A percentile compares a stretch with the other conserved stretches of the same genome.
Evolutionary conservation across 106 monocot genomes (phyloP).

Genomic region (Chionographis japonica): DNA sequence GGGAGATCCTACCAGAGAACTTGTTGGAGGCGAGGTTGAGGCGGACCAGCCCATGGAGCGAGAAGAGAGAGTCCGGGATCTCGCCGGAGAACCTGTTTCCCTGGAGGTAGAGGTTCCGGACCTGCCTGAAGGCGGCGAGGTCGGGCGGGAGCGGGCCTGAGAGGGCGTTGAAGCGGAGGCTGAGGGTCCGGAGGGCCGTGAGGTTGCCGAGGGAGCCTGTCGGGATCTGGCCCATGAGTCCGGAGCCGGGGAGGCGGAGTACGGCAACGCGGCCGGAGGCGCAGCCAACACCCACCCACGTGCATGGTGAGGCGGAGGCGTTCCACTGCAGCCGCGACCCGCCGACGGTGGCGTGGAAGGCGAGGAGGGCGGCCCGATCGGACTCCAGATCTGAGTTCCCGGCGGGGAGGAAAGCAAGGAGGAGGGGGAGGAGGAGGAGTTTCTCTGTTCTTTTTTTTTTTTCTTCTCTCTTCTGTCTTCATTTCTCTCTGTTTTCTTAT

Average conservation of each 20-base stretch:
- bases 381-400: constrained; percentile 29
- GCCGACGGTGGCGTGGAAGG: constrained; percentile 46
- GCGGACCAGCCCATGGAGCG: constrained; percentile 42
- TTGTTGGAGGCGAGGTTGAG: constrained; percentile 55
- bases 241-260: constrained; percentile 66
- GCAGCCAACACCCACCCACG: constrained; percentile 56
- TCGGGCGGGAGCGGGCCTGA: constrained; percentile 61
- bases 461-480: too few relatives aligned
- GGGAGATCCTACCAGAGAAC: constrained; percentile 57
- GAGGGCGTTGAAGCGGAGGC: constrained; percentile 74
- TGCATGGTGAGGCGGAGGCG: constrained; percentile 48
- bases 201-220: constrained; percentile 47
- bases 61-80: constrained; percentile 30
- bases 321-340: constrained; percentile 30
- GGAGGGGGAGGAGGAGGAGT: not conserved
- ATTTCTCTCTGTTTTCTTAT: too few relatives aligned
- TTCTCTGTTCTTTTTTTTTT: too few relatives aligned
- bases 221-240: constrained; percentile 70
- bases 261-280: constrained; percentile 35
- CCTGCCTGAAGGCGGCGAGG: constrained; percentile 24
- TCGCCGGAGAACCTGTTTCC: constrained; percentile 56
- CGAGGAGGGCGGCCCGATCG: constrained; percentile 48
- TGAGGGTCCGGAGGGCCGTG: constrained; percentile 54
- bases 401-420: constrained; percentile 14
- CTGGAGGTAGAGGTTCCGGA: constrained; percentile 66